Conservation (phyloP, 2,329 filamentous ascomycete genomes). For the Cordyceps militaris region DNA sequence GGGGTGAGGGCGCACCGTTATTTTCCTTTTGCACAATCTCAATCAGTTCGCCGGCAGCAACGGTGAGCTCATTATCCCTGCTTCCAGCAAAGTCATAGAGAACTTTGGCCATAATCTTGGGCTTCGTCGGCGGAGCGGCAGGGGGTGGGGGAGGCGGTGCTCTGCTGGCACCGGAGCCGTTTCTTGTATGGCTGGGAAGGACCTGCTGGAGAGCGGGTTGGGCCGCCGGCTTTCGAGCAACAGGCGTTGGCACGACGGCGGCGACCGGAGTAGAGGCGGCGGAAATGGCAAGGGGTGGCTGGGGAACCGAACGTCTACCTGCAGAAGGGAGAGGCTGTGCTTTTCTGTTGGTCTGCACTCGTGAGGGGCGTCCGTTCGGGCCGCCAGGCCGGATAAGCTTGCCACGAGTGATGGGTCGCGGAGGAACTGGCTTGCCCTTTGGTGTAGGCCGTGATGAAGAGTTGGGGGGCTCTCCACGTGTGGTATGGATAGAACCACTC, state of each 20-base stretch:
- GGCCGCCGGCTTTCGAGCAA: conserved; percentile 10
- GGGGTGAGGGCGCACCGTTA: conserved; percentile 61
- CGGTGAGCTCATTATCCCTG: conserved; percentile 75
- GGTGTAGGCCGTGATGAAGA: conserved; percentile 80
- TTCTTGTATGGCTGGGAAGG: conserved; percentile 47
- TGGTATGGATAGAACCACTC: conserved; percentile 83
- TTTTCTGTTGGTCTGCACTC: conserved; percentile 48
- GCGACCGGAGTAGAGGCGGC: conserved; percentile 20
- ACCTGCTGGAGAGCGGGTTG: conserved; percentile 16
- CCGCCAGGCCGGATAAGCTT: conserved; percentile 88
- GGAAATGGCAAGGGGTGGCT: conserved; percentile 26
- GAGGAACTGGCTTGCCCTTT: conserved; percentile 75
- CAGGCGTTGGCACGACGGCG: conserved; percentile 16
- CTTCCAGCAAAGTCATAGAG: conserved; percentile 88
- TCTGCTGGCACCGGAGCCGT: conserved; percentile 43
- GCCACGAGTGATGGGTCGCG: conserved; percentile 85
- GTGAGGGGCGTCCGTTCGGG: conserved; percentile 73
- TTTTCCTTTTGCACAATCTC: conserved; percentile 90
- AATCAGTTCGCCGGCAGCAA: conserved; percentile 73
- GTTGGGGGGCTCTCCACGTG: conserved; percentile 72
- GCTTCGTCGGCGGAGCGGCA: conserved; percentile 50
- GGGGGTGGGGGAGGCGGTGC: conserved; percentile 61
- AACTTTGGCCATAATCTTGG: conserved; percentile 79
- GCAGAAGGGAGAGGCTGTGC: conserved; percentile 37
- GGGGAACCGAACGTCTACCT: conserved; percentile 26